These are phyloP conservation scores for Cyberlindnera saturnus DNA, from an alignment of 805 yeast species.

Conservation along the genomic window DNA sequence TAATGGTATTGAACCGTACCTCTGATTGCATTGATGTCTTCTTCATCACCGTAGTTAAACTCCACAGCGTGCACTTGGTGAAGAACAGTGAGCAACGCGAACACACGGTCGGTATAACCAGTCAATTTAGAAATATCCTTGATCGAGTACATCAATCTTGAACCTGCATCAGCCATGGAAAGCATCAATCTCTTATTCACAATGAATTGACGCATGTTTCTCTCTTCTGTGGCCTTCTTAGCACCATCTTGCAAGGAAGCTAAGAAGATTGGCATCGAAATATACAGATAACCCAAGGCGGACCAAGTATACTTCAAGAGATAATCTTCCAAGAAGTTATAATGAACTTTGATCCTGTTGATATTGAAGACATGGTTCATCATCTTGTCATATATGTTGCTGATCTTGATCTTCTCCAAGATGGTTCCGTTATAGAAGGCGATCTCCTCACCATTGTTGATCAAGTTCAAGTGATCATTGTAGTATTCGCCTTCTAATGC, in stretches of 20 bases:
- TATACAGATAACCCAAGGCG: conserved; percentile 87
- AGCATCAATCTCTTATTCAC: conserved; percentile 87
- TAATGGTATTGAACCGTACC: conserved; percentile 80
- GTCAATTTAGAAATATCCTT: conserved; percentile 88
- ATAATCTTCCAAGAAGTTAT: conserved; percentile 77
- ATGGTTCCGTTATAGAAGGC: conserved; percentile 88
- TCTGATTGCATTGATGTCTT: conserved; percentile 46
- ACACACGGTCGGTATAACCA: conserved; percentile 85
- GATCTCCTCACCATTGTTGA: conserved; percentile 87
- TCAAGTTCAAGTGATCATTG: conserved; percentile 77
- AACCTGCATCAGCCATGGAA: conserved; percentile 91
- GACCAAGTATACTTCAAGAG: conserved; percentile 91
- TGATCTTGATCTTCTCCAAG: conserved; percentile 66
- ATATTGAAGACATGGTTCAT: conserved; percentile 48
- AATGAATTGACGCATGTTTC: conserved; percentile 79
- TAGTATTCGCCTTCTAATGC: conserved; percentile 84
- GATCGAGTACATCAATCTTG: conserved; percentile 88
- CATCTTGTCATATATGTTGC: conserved; percentile 50
- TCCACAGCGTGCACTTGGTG: conserved; percentile 71
- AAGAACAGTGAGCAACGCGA: conserved; percentile 63
- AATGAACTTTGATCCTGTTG: conserved; percentile 54
- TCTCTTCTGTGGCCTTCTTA: conserved; percentile 32
- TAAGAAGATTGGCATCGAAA: conserved; percentile 81
- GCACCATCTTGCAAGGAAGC: conserved; percentile 33
- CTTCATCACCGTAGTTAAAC: conserved; percentile 34